A percentile compares a stretch with the other conserved stretches of the same genome.
phyloP scores from a whole-genome alignment of 2,329 filamentous ascomycete genomes.

The Bipolaris bicolor region DNA sequence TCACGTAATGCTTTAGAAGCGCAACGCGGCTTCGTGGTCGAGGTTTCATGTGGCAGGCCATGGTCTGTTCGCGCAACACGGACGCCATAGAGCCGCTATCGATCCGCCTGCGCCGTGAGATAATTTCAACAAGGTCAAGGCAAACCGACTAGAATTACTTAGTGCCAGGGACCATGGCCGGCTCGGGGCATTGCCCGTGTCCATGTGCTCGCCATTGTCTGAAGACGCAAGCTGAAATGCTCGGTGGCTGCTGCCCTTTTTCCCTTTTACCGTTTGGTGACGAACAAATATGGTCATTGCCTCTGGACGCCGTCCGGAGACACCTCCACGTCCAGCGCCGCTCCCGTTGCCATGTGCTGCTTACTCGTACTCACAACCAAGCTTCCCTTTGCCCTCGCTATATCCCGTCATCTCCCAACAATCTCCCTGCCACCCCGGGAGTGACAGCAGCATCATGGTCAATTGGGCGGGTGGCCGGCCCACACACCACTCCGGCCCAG shows the following conservation, averaged over 20 bases:
- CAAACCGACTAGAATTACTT: constrained; percentile 6
- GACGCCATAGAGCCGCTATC: constrained; percentile 38
- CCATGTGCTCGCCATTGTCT: constrained; percentile 1
- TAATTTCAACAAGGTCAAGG: constrained; percentile 32
- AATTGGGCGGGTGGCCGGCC: constrained; percentile 6
- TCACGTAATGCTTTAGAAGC: constrained; percentile 44
- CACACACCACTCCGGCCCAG: constrained; percentile 24
- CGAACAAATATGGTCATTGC: neutral
- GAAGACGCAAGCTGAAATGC: neutral
- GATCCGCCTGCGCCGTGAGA: constrained; percentile 15
- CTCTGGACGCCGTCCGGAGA: constrained; percentile 3
- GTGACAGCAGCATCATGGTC: constrained; percentile 5
- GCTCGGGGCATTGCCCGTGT: constrained; percentile 2
- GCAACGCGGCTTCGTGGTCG: constrained; percentile 30
- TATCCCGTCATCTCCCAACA: constrained; percentile 8
- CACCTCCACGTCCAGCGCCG: constrained; percentile 16
- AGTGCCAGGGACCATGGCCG: constrained; percentile 4
- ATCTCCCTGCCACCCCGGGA: constrained; percentile 5
- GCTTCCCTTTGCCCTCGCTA: neutral
- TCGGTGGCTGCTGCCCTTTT: constrained; percentile 3
- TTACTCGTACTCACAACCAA: constrained; percentile 4
- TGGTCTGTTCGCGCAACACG: constrained; percentile 26
- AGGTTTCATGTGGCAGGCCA: constrained; percentile 37
- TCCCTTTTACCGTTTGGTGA: neutral
- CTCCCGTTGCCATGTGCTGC: constrained; percentile 3